Evolutionary conservation across 257 asterid species (phyloP), one percentile per base, ranked within the genome.

Genomic region (Coffea eugenioides): DNA sequence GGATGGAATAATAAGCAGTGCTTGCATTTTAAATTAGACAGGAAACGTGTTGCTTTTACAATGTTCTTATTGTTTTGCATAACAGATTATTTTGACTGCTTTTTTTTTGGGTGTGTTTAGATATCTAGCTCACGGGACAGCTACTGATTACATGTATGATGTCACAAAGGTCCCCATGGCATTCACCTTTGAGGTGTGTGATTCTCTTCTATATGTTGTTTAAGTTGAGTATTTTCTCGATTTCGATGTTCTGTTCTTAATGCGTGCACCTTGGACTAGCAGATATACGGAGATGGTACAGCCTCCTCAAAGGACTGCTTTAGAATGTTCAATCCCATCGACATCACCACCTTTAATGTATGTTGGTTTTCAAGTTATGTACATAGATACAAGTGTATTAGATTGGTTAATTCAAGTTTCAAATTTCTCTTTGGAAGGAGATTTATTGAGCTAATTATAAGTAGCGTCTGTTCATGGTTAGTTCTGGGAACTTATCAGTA

Each of bases 41-140:
- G 20, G 16, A 34, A 62, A 51, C 39, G 20, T 56, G 23, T 7
- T 36, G 5, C 68, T 4, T 21, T 14, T 15, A 16, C 57, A 5
- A 15, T 73, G 23, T 34, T 14, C 25, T 21, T 23, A n/a, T 36
- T 8, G 14, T 65, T 25, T 34, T 49, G 51, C 68, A 49, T 27
- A 51, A 23, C 68, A 61, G 25, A 77, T 76, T 41, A 75, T 80
- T 73, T 41, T 68, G 45, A 74, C 51, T 41, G 62, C 27, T 62
- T 80, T 78, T 41, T 68, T 74, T 62, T 13, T 36, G 39, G 51
- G 45, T 56, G 45, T 81, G 70, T 72, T 45, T 76, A 96, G 98
- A 85, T 96, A 96, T 90, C 91, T 96, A 43, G 99, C 99, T 61
- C 99, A 94, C 69, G 99, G 99, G 76, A 96, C 99, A 27, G 97